phyloP scores from a whole-genome alignment of 495 filamentous ascomycete genomes.

The Neurospora pannonica region DNA sequence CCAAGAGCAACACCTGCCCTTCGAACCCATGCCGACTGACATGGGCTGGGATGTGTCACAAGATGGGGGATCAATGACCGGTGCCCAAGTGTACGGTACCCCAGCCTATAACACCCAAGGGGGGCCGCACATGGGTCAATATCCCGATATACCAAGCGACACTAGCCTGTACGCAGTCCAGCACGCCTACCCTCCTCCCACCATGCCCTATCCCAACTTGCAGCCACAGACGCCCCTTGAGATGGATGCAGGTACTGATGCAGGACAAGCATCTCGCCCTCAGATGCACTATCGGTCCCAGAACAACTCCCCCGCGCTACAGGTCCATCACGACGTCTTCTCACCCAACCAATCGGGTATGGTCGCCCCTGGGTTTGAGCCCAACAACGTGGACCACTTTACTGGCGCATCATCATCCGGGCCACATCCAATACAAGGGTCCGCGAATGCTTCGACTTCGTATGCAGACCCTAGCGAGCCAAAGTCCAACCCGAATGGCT shows the following conservation, averaged over 20 bases:
- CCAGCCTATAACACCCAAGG: background rate
- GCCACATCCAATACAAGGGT: no score
- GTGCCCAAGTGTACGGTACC: background rate
- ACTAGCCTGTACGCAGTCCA: background rate
- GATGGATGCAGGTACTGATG: background rate
- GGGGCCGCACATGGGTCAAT: background rate
- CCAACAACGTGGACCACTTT: background rate
- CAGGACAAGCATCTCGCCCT: background rate
- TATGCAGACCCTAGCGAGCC: background rate
- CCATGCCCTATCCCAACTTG: background rate
- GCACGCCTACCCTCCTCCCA: background rate
- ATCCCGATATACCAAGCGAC: background rate
- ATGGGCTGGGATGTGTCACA: background rate
- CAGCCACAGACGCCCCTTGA: no score
- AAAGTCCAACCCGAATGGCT: background rate
- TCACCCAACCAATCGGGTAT: background rate
- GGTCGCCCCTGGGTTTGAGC: background rate
- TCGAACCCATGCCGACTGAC: background rate
- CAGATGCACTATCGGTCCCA: background rate
- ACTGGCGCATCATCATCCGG: background rate
- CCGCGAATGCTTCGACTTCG: no score
- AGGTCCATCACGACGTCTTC: background rate
- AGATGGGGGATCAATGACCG: background rate
- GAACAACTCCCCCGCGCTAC: background rate
- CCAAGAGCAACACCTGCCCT: background rate